These are phyloP conservation scores for Daldinia concentrica DNA, from an alignment of 495 filamentous ascomycete genomes.

Conservation along the genomic window DNA sequence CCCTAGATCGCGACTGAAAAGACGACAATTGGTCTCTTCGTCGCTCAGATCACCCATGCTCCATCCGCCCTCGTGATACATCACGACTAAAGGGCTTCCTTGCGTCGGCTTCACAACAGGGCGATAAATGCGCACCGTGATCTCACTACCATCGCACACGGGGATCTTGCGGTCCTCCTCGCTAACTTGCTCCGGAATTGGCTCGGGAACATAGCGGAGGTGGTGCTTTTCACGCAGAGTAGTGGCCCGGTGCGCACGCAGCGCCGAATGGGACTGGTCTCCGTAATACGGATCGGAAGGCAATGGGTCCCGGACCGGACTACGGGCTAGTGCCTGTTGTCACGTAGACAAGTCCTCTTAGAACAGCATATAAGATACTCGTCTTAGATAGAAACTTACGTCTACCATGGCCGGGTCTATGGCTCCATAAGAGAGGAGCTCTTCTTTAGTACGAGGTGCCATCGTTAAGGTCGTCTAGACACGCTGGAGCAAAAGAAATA, in stretches of 20 bases:
- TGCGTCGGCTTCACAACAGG: constrained; percentile 41
- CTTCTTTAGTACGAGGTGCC: constrained; percentile 42
- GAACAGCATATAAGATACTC: not conserved
- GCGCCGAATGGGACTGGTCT: constrained; percentile 29
- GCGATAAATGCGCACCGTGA: constrained; percentile 50
- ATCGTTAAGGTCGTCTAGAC: constrained; percentile 7
- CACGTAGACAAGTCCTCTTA: constrained; percentile 5
- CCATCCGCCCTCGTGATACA: constrained; percentile 58
- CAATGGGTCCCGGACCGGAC: constrained; percentile 27
- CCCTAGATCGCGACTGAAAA: constrained; percentile 47
- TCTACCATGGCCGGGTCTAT: constrained; percentile 51
- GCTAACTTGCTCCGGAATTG: constrained; percentile 36
- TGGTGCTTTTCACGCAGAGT: constrained; percentile 41
- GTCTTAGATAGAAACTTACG: constrained; percentile 29
- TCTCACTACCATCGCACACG: constrained; percentile 53
- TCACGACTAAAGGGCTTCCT: constrained; percentile 54
- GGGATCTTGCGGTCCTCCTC: constrained; percentile 50
- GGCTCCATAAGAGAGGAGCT: constrained; percentile 46
- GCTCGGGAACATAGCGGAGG: constrained; percentile 38
- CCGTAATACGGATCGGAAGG: constrained; percentile 45
- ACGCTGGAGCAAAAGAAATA: not conserved
- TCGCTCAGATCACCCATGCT: constrained; percentile 51
- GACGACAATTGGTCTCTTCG: constrained; percentile 47
- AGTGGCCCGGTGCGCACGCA: constrained; percentile 35
- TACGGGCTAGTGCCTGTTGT: constrained; percentile 23